These are phyloP conservation scores for Jamesozyma jinghongensis DNA, from an alignment of 805 yeast species.

Conservation along the genomic window DNA sequence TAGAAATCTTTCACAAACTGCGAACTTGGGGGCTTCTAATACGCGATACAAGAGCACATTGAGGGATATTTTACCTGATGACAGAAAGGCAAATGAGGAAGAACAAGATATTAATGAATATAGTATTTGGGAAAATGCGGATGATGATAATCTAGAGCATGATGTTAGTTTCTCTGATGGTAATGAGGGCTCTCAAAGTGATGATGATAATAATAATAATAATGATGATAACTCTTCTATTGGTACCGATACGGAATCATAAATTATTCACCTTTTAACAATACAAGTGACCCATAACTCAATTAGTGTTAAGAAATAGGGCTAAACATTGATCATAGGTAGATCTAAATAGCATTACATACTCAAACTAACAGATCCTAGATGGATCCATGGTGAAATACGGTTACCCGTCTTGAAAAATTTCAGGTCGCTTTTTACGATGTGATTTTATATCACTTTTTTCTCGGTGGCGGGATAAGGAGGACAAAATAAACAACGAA, in stretches of 20 bases:
- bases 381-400: conserved; percentile 3
- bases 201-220: too few species aligned
- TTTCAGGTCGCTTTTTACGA: neutral
- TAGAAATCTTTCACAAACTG: conserved; percentile 31
- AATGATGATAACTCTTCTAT: too few species aligned
- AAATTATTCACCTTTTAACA: too few species aligned
- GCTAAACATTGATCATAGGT: too few species aligned
- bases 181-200: too few species aligned
- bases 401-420: neutral
- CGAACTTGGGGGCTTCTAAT: conserved; percentile 11
- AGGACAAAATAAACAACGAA: conserved; percentile 4
- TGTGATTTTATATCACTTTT: neutral
- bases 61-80: conserved; percentile 12
- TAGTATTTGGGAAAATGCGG: conserved; percentile 12
- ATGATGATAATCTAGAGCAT: neutral
- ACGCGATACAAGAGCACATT: conserved; percentile 20
- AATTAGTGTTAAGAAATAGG: too few species aligned
- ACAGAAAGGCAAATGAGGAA: neutral
- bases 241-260: too few species aligned
- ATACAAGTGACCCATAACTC: too few species aligned
- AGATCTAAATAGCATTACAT: too few species aligned
- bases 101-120: conserved; percentile 3
- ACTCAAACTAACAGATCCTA: conserved; percentile 1
- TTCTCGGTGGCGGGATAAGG: conserved; percentile 5
- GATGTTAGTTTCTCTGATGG: too few species aligned